phyloP scores from a whole-genome alignment of 108 stramenopile species.

The Nannochloropsis salina region DNA sequence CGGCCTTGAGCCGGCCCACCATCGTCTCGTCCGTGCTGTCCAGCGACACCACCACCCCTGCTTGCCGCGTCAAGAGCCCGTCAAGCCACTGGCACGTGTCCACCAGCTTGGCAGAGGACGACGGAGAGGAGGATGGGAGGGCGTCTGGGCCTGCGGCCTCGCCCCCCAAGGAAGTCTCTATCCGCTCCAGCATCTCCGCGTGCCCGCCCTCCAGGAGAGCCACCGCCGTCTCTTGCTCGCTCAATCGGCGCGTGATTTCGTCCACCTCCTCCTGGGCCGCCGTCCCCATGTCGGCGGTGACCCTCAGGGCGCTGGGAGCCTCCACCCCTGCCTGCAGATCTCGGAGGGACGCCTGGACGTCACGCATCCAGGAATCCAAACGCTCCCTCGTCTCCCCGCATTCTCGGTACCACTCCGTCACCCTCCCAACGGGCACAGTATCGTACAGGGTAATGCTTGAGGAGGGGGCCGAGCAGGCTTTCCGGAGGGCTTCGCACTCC shows the following conservation, averaged over 20 bases:
- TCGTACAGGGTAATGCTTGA: not conserved
- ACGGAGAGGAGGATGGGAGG: not conserved
- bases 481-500: constrained; percentile 10
- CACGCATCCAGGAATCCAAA: not conserved
- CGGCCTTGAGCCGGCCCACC: not conserved
- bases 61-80: not conserved
- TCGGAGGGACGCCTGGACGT: not conserved
- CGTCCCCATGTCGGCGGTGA: not conserved
- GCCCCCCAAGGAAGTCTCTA: not conserved
- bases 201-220: not conserved
- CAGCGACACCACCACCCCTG: not conserved
- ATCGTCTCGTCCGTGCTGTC: not conserved
- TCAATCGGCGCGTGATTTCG: not conserved
- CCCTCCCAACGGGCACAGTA: not conserved
- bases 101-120: not conserved
- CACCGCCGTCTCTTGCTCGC: not conserved
- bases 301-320: not conserved
- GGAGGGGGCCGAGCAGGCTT: not conserved
- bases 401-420: not conserved
- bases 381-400: not conserved
- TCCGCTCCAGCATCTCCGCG: not conserved
- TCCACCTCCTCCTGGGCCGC: not conserved
- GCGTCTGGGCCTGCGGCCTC: not conserved
- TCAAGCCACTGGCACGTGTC: not conserved
- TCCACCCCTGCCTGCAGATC: not conserved